Evolutionary conservation across 768 basidiomycete genomes (phyloP), one percentile per base, ranked within the genome.

Genomic region (Mycena latifolia): DNA sequence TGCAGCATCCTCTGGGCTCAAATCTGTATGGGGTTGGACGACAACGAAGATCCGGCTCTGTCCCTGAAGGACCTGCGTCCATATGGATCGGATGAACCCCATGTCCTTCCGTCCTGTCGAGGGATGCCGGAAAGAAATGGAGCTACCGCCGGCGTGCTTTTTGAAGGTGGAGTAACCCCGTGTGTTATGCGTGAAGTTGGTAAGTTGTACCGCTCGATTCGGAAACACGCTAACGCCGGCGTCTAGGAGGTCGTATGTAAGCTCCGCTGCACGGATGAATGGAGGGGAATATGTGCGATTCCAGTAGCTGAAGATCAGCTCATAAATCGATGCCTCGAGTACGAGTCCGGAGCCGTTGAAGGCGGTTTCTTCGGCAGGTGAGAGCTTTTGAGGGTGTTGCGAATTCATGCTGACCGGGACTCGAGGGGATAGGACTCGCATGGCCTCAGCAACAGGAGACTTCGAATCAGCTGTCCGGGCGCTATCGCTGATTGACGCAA

Each of bases 41-140:
- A 59, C n/a, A 5, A 58, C 25, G 31, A 65, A 65, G 10, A 18
- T 65, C 22, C 37, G 39, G 24, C 3, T n/a, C 54, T 55, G 24
- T 48, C 61, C 54, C 18, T 63, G 45, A 8, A 63, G 46, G 24
- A 37, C 33, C 22, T 48, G 33, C 33, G 45, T 28, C 53, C 61
- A 63, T 27, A 48, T 29, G 20, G 33, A 46, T 33, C 12, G 33
- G 37, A 63, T 63, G 11, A 27, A 48, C 22, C 61, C 53, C 9
- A 48, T 5, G 27, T 41, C 61, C 28, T 63, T 63, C 27, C 39
- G 46, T 48, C 61, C 54, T 2, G 61, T 63, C 24, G 10, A 28
- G 47, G 61, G 61, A 25, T 63, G 43, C 14, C 45, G 43, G 54
- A 63, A 63, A 9, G 54, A 63, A 27, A 63, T 55, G 53, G 61